Evolutionary conservation across 305 asterid genomes (phyloP), one percentile per base, ranked within the genome.

Genomic region (Nicotiana rustica): DNA sequence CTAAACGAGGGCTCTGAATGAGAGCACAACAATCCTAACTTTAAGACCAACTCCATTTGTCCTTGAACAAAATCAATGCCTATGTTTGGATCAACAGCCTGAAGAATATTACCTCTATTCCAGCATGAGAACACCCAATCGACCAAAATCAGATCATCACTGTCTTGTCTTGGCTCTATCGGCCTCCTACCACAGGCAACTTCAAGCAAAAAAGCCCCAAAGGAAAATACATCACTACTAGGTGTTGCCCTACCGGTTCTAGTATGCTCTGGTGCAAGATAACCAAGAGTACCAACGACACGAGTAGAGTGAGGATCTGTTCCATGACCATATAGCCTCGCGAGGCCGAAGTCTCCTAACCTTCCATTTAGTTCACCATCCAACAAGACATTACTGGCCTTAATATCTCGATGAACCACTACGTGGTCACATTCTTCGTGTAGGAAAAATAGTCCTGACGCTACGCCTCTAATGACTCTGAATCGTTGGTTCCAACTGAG

Each of bases 401-500:
- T 88, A n/a, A 88, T 55, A 41, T 88, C 90, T 55, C 90, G 61
- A 65, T 86, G 90, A 52, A 86, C 35, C 29, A 88, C 87, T 0
- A 82, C 66, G 29, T 84, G 88, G 12, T 84, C 90, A 85, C 89
- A 86, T 59, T 62, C 89, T 88, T 86, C 88, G 19, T 88, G 90
- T 10, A 88, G 66, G 79, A 86, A 86, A 2, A 78, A 73, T 0
- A 88, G 81, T 6, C 88, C 91, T 14, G 83, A 73, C 1, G 89
- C 88, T 1, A 86, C 90, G 2, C 86, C 89, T 86, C 73, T 82
- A 49, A 86, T 86, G 15, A 88, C 62, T 4, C 47, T 44, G 59
- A 84, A 82, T 41, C 90, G 81, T 17, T 90, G 92, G 19, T 56
- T 86, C 97, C 97, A 91, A 36, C 55, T 85, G 6, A 93, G 92